These are phyloP conservation scores for Falciphora oryzae DNA, from an alignment of 2,329 filamentous ascomycete species.

Conservation along the genomic window DNA sequence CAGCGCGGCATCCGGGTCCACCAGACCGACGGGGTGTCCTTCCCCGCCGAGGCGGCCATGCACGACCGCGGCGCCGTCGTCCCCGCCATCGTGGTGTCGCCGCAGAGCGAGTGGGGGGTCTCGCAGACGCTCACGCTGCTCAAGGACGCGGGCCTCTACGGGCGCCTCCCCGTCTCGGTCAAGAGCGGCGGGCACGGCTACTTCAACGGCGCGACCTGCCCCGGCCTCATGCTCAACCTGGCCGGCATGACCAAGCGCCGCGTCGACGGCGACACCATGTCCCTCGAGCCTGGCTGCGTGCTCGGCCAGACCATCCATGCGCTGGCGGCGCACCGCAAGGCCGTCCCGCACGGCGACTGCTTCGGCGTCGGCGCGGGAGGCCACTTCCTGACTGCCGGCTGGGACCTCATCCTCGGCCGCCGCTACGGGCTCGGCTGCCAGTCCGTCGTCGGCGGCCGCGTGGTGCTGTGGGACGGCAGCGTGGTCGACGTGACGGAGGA, in stretches of 20 bases:
- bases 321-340: neutral
- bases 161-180: slow-evolving; percentile 1
- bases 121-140: slow-evolving; percentile 4
- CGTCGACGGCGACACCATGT: neutral
- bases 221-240: slow-evolving; percentile 6
- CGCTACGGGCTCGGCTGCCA: slow-evolving; percentile 3
- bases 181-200: slow-evolving; percentile 8
- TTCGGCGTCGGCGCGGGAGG: slow-evolving; percentile 5
- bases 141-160: neutral
- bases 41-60: neutral
- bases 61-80: neutral
- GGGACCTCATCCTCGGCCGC: slow-evolving; percentile 6
- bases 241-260: slow-evolving; percentile 3
- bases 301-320: slow-evolving; percentile 7
- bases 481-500: slow-evolving; percentile 6
- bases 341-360: slow-evolving; percentile 6
- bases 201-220: slow-evolving; percentile 5
- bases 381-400: slow-evolving; percentile 5
- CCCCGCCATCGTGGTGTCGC: slow-evolving; percentile 1
- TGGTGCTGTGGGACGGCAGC: slow-evolving; percentile 2
- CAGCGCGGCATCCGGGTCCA: slow-evolving; percentile 2
- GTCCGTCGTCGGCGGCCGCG: neutral
- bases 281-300: slow-evolving; percentile 1
- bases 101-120: slow-evolving; percentile 1
- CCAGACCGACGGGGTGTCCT: neutral